These are phyloP conservation scores for Cryptococcus amylolentus DNA, from an alignment of 1,284 basidiomycete genomes.

Conservation along the genomic window DNA sequence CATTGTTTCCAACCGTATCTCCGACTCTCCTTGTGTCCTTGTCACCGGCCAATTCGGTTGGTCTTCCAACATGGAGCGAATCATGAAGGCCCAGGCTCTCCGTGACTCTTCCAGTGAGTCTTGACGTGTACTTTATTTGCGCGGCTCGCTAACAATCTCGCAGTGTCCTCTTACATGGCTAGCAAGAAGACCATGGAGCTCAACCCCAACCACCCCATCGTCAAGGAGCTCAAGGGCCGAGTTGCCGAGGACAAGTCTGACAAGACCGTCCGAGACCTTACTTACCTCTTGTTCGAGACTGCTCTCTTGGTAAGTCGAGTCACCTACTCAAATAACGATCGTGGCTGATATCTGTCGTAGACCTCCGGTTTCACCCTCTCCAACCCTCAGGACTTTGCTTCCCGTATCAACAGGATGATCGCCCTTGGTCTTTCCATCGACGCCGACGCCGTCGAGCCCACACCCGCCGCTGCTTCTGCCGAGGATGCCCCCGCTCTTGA, in stretches of 20 bases:
- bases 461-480: slow-evolving; percentile 29
- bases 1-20: slow-evolving; percentile 94
- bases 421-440: slow-evolving; percentile 60
- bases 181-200: slow-evolving; percentile 99
- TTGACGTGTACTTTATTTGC: neutral
- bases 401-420: slow-evolving; percentile 98
- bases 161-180: slow-evolving; percentile 99
- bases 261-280: slow-evolving; percentile 96
- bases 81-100: slow-evolving; percentile 99
- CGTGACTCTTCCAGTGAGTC: slow-evolving; percentile 77
- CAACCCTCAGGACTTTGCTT: slow-evolving; percentile 90
- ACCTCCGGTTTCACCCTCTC: slow-evolving; percentile 94
- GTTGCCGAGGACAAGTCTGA: slow-evolving; percentile 95
- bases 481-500: slow-evolving; percentile 41
- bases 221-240: slow-evolving; percentile 94
- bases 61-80: slow-evolving; percentile 99
- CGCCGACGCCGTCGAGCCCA: slow-evolving; percentile 35
- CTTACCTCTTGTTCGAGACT: slow-evolving; percentile 94
- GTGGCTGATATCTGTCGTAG: slow-evolving; percentile 3
- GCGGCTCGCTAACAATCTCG: neutral
- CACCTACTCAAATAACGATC: neutral
- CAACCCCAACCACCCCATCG: slow-evolving; percentile 89
- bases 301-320: slow-evolving; percentile 60
- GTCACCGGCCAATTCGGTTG: slow-evolving; percentile 99
- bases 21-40: slow-evolving; percentile 91